Base-by-base conservation (phyloP, 1,139 yeast species). In the Casaregolazyma lundiana region DNA sequence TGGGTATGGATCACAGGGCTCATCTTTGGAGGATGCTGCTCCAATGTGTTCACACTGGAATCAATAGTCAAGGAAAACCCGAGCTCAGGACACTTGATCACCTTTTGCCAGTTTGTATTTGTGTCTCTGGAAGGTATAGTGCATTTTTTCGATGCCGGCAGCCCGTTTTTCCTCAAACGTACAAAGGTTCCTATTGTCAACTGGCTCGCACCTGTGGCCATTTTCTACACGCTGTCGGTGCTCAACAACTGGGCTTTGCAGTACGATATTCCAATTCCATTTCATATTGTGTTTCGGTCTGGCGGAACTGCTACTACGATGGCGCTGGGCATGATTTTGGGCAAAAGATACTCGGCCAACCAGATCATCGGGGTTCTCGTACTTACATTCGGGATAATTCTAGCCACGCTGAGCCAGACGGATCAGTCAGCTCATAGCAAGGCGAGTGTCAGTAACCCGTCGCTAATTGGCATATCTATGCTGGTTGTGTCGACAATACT, bases 1-100 rank as follows among this genome's bases (percentile, higher is more conserved):
- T 35, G 45, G 44, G 21, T 45, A 7, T 13, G 20, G 39, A 39
- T 48, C n/a, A 19, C 48, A 9, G 52, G 48, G n/a, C 71, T 77
- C 42, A 78, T 82, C 17, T 79, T 82, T 58, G 85, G 87, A 0
- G 89, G 92, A 2, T 84, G 92, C 58, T 84, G 92, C 57, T 69
- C 79, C 22, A 84, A 82, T 62, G 90, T 82, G 29, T 70, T 78
- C 52, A 71, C 83, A 0, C 65, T 84, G 41, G 92, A 84, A 59
- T 64, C 70, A 36, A 67, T 83, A 17, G 65, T 81, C 5, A 53
- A 64, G 15, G 65, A 59, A 29, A 63, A 60, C 42, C 73, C 67
- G 3, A 62, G 62, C n/a, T 58, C 73, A 6, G 82, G 84, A 2
- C 45, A 34, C 8, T 61, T 80, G 8, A 68, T 84, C 15, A 83